A percentile compares a stretch with the other conserved stretches of the same genome.
phyloP scores from a whole-genome alignment of 2,329 filamentous ascomycete species.

The Epichloe brachyelytri region DNA sequence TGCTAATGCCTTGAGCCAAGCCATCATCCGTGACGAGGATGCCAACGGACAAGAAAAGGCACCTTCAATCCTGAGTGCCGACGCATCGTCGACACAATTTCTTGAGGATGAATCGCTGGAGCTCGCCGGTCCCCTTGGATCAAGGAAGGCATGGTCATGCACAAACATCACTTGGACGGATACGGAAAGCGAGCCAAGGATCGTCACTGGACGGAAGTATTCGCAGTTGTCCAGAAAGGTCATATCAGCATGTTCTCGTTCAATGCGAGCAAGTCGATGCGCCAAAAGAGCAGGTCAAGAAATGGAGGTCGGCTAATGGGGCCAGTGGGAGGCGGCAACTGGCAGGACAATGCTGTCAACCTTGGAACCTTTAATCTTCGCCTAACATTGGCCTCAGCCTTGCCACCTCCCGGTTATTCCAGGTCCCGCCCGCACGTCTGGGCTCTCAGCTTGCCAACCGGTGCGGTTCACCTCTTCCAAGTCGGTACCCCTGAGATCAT shows the following conservation, averaged over 20 bases:
- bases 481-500: slow-evolving; percentile 91
- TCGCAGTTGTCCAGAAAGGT: slow-evolving; percentile 91
- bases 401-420: slow-evolving; percentile 87
- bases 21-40: slow-evolving; percentile 83
- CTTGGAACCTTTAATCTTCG: slow-evolving; percentile 78
- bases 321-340: slow-evolving; percentile 88
- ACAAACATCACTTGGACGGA: slow-evolving; percentile 90
- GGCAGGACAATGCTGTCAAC: slow-evolving; percentile 91
- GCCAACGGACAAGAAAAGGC: slow-evolving; percentile 36
- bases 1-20: slow-evolving; percentile 89
- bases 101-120: slow-evolving; percentile 89
- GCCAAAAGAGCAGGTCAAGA: slow-evolving; percentile 49
- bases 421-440: slow-evolving; percentile 84
- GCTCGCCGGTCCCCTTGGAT: slow-evolving; percentile 90
- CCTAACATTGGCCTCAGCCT: slow-evolving; percentile 79
- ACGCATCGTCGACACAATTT: slow-evolving; percentile 47
- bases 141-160: slow-evolving; percentile 89
- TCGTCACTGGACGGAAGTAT: slow-evolving; percentile 86
- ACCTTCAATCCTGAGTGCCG: slow-evolving; percentile 45
- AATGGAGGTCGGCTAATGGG: slow-evolving; percentile 37
- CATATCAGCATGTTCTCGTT: slow-evolving; percentile 93
- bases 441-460: slow-evolving; percentile 82
- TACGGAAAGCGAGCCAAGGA: slow-evolving; percentile 88
- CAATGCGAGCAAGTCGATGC: slow-evolving; percentile 62
- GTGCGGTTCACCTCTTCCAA: slow-evolving; percentile 95